phyloP scores from a whole-genome alignment of 2,329 filamentous ascomycete species.

The Alternaria infectoria region DNA sequence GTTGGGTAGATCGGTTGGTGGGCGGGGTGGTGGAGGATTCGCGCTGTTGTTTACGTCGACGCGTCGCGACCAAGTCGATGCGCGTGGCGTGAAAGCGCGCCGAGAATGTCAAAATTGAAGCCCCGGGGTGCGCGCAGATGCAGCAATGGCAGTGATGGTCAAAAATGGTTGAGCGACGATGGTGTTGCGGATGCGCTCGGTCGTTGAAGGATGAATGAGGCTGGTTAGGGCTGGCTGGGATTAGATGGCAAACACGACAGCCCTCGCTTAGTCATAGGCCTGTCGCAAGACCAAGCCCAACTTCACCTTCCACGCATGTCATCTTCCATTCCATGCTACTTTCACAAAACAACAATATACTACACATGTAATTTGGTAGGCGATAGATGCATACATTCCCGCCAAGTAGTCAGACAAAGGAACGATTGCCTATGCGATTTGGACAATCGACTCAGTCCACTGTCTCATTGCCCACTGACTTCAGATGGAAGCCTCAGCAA shows the following conservation, averaged over 20 bases:
- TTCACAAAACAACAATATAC: background rate
- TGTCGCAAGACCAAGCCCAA: background rate
- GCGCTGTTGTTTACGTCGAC: constrained; percentile 44
- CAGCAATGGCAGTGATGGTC: constrained; percentile 31
- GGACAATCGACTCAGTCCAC: background rate
- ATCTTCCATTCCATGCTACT: background rate
- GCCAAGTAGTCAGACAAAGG: too few species aligned
- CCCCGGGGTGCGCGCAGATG: constrained; percentile 26
- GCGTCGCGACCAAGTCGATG: constrained; percentile 35
- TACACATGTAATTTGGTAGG: background rate
- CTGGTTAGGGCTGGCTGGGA: constrained; percentile 16
- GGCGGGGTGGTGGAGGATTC: constrained; percentile 17
- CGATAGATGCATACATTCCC: background rate
- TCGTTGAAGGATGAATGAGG: constrained; percentile 21
- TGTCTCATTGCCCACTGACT: background rate
- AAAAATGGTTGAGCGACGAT: constrained; percentile 23
- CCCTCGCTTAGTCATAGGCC: constrained; percentile 8
- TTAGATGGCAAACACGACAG: constrained; percentile 10
- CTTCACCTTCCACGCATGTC: background rate
- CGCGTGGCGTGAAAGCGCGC: constrained; percentile 32
- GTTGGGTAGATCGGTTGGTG: constrained; percentile 12
- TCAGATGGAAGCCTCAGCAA: background rate
- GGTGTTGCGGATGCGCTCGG: constrained; percentile 28
- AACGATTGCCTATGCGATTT: too few species aligned
- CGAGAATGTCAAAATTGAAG: constrained; percentile 20